phyloP scores from a whole-genome alignment of 345 rosid genomes.

The Viola odorata region DNA sequence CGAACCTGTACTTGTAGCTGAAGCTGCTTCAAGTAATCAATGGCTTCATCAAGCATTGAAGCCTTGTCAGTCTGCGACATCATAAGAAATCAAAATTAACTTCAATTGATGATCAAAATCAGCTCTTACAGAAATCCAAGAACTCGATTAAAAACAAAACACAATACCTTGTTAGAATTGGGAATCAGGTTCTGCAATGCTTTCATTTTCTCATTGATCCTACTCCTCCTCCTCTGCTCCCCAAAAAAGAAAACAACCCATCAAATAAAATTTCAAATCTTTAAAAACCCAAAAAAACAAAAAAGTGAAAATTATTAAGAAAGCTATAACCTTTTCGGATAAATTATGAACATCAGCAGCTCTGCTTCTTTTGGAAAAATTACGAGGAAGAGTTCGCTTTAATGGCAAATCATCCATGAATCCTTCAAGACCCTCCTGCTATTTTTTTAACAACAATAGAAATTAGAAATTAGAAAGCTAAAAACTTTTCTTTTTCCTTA shows the following conservation, averaged over 20 bases:
- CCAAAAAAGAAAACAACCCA: background rate
- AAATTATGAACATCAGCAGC: slow-evolving; percentile 94
- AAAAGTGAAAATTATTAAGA: background rate
- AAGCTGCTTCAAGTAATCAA: slow-evolving; percentile 87
- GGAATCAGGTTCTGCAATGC: slow-evolving; percentile 89
- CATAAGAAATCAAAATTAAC: slow-evolving; percentile 4
- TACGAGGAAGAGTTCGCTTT: slow-evolving; percentile 45
- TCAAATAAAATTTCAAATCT: background rate
- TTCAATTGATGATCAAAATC: background rate
- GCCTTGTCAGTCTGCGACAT: slow-evolving; percentile 77
- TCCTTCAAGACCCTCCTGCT: slow-evolving; percentile 65
- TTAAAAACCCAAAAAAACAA: background rate
- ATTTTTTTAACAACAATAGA: background rate
- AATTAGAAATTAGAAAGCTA: background rate
- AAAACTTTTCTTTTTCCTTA: background rate
- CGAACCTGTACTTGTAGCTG: slow-evolving; percentile 94
- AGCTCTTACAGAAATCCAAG: background rate
- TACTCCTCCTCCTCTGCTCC: slow-evolving; percentile 86
- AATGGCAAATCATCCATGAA: slow-evolving; percentile 43
- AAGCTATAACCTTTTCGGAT: slow-evolving; percentile 71
- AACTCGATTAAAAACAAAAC: background rate
- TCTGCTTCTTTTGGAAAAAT: slow-evolving; percentile 63
- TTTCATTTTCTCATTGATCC: slow-evolving; percentile 97
- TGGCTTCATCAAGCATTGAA: slow-evolving; percentile 94
- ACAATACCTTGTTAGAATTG: slow-evolving; percentile 75